Evolutionary conservation across 2,329 filamentous ascomycete species (phyloP), one percentile per base, ranked within the genome.

Genomic region (Diaporthe citri): DNA sequence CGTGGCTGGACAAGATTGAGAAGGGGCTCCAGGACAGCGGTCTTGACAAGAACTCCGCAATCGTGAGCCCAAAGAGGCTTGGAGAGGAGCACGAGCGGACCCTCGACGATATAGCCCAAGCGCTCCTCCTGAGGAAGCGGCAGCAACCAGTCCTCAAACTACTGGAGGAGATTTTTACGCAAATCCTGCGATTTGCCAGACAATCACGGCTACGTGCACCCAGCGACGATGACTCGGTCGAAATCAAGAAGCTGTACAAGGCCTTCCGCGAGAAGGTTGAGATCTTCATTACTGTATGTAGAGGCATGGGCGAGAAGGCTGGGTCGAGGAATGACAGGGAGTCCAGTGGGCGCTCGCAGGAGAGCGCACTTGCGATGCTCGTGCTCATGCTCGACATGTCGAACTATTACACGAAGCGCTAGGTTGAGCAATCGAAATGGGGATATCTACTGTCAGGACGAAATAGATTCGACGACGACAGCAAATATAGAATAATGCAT

Each of bases 61-160:
- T 64, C n/a, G 70, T 75, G 34, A 93, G 94, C 20, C 89, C 96
- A 0, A 91, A 93, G 52, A 87, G 90, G 56, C 84, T 97, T 17
- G 88, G 92, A 31, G 88, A 91, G 57, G 90, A 92, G 34, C 95
- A 97, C 78, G 93, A 95, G 76, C 87, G 90, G 46, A 90, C 93
- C 10, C 87, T 98, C 2, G 93, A 97, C 80, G 88, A 91, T 69
- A 95, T 97, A 62, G 90, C 96, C 85, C 90, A 92, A 76, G 90
- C 91, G 0, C 85, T 97, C 0, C 88, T 98, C 20, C 85, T 97
- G 3, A 89, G 93, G 75, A 94, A 93, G 79, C 88, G 93, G 48
- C 95, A 97, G 81, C 88, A 91, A 75, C 92, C 94, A 1, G 90
- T 95, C 0, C 86, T 95, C 77, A 90, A 89, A 52, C 84, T 97